These are phyloP conservation scores for Termitomyces sp. DNA, from an alignment of 768 basidiomycete genomes.

Conservation along the genomic window DNA sequence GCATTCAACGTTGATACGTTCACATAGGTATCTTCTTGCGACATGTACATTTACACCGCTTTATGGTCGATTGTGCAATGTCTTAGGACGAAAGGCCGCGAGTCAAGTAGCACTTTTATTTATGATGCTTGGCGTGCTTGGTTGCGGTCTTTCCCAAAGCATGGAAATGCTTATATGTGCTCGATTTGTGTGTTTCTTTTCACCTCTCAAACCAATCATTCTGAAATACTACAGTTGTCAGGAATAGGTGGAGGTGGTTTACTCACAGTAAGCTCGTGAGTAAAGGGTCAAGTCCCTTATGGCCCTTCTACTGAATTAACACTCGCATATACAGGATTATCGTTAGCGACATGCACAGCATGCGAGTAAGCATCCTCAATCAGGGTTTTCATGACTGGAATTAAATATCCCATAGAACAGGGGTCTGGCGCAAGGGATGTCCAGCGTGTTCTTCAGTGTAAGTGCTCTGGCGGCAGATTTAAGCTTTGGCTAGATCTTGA, in stretches of 20 bases:
- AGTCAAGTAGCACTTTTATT: slow-evolving; percentile 62
- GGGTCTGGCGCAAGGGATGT: slow-evolving; percentile 68
- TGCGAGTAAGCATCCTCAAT: slow-evolving; percentile 43
- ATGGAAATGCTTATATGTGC: slow-evolving; percentile 73
- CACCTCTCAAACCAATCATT: background rate
- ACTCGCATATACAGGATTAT: slow-evolving; percentile 55
- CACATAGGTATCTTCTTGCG: slow-evolving; percentile 66
- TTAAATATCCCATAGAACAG: slow-evolving; percentile 42
- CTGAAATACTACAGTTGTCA: slow-evolving; percentile 41
- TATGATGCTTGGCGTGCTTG: slow-evolving; percentile 57
- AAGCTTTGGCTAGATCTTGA: background rate
- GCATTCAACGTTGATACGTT: background rate
- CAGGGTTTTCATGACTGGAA: background rate
- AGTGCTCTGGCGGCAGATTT: slow-evolving; percentile 19
- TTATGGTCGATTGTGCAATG: slow-evolving; percentile 78
- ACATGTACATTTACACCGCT: slow-evolving; percentile 82
- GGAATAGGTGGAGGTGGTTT: slow-evolving; percentile 82
- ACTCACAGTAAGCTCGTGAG: slow-evolving; percentile 66
- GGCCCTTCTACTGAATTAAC: background rate
- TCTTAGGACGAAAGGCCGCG: slow-evolving; percentile 67
- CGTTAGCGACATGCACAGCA: slow-evolving; percentile 76
- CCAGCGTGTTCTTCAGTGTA: slow-evolving; percentile 73
- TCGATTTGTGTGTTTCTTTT: slow-evolving; percentile 56
- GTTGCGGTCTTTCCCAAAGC: slow-evolving; percentile 63
- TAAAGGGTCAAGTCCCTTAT: slow-evolving; percentile 4